These are phyloP conservation scores for Pichia sp. DNA, from an alignment of 1,139 yeast genomes.

Conservation along the genomic window DNA sequence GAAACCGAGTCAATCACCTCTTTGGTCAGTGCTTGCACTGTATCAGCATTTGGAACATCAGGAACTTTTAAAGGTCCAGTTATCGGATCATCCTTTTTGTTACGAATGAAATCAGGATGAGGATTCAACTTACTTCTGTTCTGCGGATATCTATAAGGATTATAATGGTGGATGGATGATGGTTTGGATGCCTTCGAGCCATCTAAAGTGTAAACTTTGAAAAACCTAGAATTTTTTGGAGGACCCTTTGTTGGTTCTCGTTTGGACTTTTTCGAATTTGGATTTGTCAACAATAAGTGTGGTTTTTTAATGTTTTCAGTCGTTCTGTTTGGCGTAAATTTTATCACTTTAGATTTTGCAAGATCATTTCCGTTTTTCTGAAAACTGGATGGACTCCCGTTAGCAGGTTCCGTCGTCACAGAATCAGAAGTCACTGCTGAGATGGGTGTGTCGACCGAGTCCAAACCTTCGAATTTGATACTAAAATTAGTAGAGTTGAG, in stretches of 20 bases:
- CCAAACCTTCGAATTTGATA: not conserved
- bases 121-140: constrained; percentile 40
- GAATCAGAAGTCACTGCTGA: not conserved
- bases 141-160: constrained; percentile 43
- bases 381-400: not conserved
- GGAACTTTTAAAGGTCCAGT: not conserved
- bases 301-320: constrained; percentile 13
- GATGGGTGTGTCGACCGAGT: not conserved
- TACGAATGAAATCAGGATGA: constrained; percentile 33
- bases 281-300: constrained; percentile 10
- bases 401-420: not conserved
- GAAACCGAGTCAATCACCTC: constrained; percentile 2
- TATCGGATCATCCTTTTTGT: constrained; percentile 4
- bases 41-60: not conserved
- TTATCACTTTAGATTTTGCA: constrained; percentile 9
- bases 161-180: constrained; percentile 34
- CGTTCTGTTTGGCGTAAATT: constrained; percentile 15
- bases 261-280: constrained; percentile 10
- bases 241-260: constrained; percentile 16
- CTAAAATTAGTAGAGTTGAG: not conserved
- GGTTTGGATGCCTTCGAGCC: constrained; percentile 17
- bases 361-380: not conserved
- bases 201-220: constrained; percentile 35
- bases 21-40: not conserved
- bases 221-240: constrained; percentile 39